phyloP scores from a whole-genome alignment of 768 basidiomycete species.

The Tephrocybe rancida region DNA sequence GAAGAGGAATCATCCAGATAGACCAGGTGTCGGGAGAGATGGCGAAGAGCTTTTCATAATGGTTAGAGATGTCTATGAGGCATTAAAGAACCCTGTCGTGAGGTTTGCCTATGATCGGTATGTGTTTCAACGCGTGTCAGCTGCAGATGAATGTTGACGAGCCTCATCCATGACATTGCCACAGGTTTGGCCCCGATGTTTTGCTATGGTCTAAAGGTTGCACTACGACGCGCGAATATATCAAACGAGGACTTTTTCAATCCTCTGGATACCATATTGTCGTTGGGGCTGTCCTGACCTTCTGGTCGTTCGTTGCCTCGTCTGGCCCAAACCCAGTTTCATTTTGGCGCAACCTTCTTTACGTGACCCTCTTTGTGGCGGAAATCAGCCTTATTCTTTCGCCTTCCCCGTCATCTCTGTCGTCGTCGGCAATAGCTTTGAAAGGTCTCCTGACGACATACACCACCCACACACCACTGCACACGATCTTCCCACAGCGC shows the following conservation, averaged over 20 bases:
- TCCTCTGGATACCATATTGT: constrained; percentile 70
- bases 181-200: constrained; percentile 78
- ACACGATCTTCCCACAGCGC: constrained; percentile 58
- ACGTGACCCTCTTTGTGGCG: constrained; percentile 56
- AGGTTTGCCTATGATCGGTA: constrained; percentile 88
- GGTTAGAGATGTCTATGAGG: constrained; percentile 76
- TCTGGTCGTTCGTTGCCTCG: constrained; percentile 64
- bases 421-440: constrained; percentile 14
- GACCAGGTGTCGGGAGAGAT: constrained; percentile 53
- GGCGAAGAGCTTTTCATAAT: constrained; percentile 70
- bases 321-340: constrained; percentile 51
- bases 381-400: constrained; percentile 71
- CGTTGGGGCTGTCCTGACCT: constrained; percentile 54
- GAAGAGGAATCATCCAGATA: constrained; percentile 75
- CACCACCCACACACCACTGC: constrained; percentile 24
- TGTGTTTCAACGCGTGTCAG: constrained; percentile 3
- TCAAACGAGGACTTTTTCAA: constrained; percentile 63
- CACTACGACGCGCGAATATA: constrained; percentile 68
- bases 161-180: neutral
- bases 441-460: constrained; percentile 24
- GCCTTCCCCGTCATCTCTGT: constrained; percentile 44
- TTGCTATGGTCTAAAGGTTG: constrained; percentile 64
- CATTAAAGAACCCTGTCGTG: constrained; percentile 73
- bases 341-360: constrained; percentile 83
- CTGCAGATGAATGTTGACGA: neutral